phyloP scores from a whole-genome alignment of 805 yeast genomes.

The Myxozyma monticola region DNA sequence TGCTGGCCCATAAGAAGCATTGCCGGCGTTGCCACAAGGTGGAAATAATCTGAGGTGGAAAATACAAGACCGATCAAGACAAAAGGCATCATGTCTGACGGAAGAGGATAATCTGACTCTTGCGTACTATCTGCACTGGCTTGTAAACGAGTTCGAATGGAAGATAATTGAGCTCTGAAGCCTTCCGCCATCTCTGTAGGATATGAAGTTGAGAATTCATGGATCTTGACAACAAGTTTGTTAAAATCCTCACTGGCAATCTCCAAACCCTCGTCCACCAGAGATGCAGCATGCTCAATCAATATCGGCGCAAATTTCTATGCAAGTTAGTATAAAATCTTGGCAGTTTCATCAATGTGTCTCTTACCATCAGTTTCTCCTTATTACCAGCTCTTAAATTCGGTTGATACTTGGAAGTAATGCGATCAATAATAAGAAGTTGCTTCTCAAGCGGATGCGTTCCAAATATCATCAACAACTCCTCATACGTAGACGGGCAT shows the following conservation, averaged over 20 bases:
- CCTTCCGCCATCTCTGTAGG: constrained; percentile 62
- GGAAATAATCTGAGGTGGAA: constrained; percentile 95
- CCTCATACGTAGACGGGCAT: constrained; percentile 59
- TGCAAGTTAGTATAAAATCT: neutral
- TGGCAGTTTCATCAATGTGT: too few relatives aligned
- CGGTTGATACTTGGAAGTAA: constrained; percentile 68
- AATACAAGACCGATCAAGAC: constrained; percentile 72
- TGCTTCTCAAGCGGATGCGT: constrained; percentile 62
- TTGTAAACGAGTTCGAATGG: constrained; percentile 55
- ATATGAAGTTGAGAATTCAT: constrained; percentile 63
- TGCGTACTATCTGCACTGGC: constrained; percentile 15
- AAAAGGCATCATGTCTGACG: constrained; percentile 63
- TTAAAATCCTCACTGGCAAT: constrained; percentile 12
- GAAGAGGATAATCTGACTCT: constrained; percentile 24
- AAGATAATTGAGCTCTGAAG: constrained; percentile 56
- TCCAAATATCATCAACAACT: constrained; percentile 66
- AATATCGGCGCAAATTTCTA: constrained; percentile 21
- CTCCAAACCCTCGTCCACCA: constrained; percentile 36
- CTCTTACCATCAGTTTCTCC: constrained; percentile 46
- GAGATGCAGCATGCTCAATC: constrained; percentile 42
- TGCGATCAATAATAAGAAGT: constrained; percentile 46
- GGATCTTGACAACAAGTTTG: constrained; percentile 42
- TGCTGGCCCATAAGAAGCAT: constrained; percentile 70
- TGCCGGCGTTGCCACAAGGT: constrained; percentile 84
- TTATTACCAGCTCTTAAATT: constrained; percentile 79